These are phyloP conservation scores for Trichoderma orchidacearum DNA, from an alignment of 495 filamentous ascomycete species.

Conservation along the genomic window DNA sequence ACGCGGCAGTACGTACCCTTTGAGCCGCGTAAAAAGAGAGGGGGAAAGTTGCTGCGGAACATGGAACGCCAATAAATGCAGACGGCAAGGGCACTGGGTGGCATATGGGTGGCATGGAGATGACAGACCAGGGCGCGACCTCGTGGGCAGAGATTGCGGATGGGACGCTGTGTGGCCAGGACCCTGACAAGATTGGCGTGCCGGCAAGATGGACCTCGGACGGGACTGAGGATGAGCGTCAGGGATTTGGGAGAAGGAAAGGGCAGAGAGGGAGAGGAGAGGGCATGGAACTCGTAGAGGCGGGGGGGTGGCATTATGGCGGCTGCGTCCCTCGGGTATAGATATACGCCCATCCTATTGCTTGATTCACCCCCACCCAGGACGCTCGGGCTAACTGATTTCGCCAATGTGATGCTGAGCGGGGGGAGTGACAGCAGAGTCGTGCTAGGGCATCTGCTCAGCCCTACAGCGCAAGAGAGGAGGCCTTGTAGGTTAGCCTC, in stretches of 20 bases:
- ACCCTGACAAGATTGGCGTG: slow-evolving; percentile 1
- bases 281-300: too few species aligned
- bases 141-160: slow-evolving; percentile 1
- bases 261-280: too few species aligned
- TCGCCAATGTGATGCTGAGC: background rate
- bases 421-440: background rate
- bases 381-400: background rate
- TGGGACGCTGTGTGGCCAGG: background rate
- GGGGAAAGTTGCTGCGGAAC: too few species aligned
- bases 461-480: background rate
- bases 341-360: background rate
- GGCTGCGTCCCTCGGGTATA: background rate
- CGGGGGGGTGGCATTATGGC: background rate
- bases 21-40: background rate
- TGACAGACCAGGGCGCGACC: background rate
- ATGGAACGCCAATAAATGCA: background rate
- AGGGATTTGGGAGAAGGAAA: background rate
- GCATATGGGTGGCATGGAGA: background rate
- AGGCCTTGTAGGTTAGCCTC: background rate
- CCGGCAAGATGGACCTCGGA: background rate
- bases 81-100: background rate
- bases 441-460: background rate
- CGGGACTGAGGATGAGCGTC: slow-evolving; percentile 1
- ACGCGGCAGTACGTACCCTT: background rate
- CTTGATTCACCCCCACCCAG: background rate